Conservation (phyloP, 129 eudicot genomes). For the Pittosporum tobira region DNA sequence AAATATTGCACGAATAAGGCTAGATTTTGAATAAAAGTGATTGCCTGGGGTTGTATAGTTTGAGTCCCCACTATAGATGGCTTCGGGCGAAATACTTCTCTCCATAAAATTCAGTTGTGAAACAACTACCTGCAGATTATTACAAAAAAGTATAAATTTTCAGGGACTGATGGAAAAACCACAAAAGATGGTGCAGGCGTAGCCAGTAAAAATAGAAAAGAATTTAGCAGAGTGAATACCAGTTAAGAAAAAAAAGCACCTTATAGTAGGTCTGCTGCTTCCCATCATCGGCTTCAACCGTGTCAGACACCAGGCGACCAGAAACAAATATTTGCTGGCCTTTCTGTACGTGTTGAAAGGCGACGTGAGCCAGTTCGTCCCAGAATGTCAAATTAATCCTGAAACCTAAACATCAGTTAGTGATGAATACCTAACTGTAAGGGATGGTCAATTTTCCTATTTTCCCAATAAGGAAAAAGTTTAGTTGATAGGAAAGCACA, state of each 20-base stretch:
- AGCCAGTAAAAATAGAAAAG: not conserved
- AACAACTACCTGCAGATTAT: conserved; percentile 68
- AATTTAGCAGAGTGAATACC: not conserved
- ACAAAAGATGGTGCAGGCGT: not conserved
- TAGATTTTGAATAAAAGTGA: not conserved
- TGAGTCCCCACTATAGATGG: conserved; percentile 50
- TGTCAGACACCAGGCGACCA: conserved; percentile 79
- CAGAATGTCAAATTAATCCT: conserved; percentile 88
- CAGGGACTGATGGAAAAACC: not conserved
- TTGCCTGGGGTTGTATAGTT: conserved; percentile 41
- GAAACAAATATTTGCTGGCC: conserved; percentile 72
- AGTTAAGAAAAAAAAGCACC: conserved; percentile 24
- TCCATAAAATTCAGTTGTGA: conserved; percentile 78
- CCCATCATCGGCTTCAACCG: conserved; percentile 66
- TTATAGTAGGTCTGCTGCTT: conserved; percentile 78
- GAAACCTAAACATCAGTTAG: conserved; percentile 13
- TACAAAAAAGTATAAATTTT: not conserved
- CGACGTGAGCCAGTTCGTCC: conserved; percentile 87
- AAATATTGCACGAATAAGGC: not conserved
- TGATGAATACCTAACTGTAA: too few species aligned
- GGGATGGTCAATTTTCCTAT: too few species aligned
- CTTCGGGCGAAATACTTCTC: conserved; percentile 30
- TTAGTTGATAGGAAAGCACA: too few species aligned
- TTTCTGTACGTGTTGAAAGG: conserved; percentile 79
- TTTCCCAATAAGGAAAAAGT: too few species aligned